Conservation (phyloP, 2,329 filamentous ascomycete species). For the Aspergillus sp. region DNA sequence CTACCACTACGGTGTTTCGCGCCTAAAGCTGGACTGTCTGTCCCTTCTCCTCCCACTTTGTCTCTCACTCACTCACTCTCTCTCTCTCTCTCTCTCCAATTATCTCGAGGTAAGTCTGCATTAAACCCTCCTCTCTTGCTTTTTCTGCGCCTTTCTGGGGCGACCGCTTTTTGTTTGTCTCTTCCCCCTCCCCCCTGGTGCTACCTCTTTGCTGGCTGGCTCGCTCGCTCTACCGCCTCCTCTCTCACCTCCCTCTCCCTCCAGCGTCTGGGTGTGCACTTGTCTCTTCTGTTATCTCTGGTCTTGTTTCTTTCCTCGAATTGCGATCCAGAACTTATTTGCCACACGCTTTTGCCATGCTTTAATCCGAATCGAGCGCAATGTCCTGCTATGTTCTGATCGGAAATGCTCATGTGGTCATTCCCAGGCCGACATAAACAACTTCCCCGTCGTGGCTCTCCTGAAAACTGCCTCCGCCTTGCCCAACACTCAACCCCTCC, state of each 20-base stretch:
- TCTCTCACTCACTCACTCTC: background rate
- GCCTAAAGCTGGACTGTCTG: conserved; percentile 15
- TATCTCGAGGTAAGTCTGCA: conserved; percentile 21
- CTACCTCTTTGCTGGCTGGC: background rate
- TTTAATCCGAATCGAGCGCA: conserved; percentile 4
- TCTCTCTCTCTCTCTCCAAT: conserved; percentile 7
- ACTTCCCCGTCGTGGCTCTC: conserved; percentile 24
- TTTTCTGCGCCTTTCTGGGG: conserved; percentile 12
- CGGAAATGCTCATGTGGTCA: conserved; percentile 28
- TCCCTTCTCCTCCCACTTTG: conserved; percentile 9
- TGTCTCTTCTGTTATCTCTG: background rate
- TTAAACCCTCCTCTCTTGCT: conserved; percentile 14
- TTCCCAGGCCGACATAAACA: conserved; percentile 33
- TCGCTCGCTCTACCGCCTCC: conserved; percentile 4
- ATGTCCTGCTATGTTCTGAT: conserved; percentile 15
- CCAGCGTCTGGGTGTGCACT: background rate
- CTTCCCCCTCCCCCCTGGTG: conserved; percentile 9
- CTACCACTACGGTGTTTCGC: conserved; percentile 17
- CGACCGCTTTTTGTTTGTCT: conserved; percentile 15
- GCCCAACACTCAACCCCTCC: conserved; percentile 24
- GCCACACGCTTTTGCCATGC: background rate
- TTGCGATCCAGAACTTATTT: too few relatives aligned
- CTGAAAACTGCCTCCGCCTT: conserved; percentile 21
- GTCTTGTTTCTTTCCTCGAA: too few relatives aligned
- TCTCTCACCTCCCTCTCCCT: background rate